phyloP scores from a whole-genome alignment of 495 filamentous ascomycete species.

The Viridothelium virens region DNA sequence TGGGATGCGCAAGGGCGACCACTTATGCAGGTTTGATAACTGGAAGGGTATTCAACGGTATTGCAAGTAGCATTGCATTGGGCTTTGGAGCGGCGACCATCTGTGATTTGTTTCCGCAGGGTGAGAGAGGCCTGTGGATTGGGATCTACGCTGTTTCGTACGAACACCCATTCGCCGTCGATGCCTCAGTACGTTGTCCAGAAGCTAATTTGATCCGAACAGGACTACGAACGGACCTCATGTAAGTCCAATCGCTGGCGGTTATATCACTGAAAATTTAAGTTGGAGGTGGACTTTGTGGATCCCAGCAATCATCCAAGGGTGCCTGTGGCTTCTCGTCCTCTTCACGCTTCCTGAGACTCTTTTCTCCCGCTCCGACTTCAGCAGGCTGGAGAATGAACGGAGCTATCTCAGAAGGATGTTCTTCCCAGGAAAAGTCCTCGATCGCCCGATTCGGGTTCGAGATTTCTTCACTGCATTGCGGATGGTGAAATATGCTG shows the following conservation, averaged over 20 bases:
- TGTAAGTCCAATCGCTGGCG: slow-evolving; percentile 28
- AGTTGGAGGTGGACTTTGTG: slow-evolving; percentile 31
- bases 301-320: slow-evolving; percentile 26
- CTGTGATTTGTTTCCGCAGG: slow-evolving; percentile 16
- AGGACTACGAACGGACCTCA: slow-evolving; percentile 28
- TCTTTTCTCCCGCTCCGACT: slow-evolving; percentile 24
- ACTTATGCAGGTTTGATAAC: slow-evolving; percentile 17
- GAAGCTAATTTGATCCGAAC: not conserved
- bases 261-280: slow-evolving; percentile 25
- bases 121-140: slow-evolving; percentile 21
- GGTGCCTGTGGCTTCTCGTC: slow-evolving; percentile 20
- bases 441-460: slow-evolving; percentile 17
- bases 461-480: slow-evolving; percentile 29
- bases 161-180: not conserved
- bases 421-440: slow-evolving; percentile 22
- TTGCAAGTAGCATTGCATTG: slow-evolving; percentile 8
- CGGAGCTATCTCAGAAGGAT: slow-evolving; percentile 24
- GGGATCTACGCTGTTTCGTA: slow-evolving; percentile 27
- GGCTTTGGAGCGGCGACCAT: slow-evolving; percentile 16
- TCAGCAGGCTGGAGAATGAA: slow-evolving; percentile 17
- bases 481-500: slow-evolving; percentile 29
- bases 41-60: slow-evolving; percentile 17
- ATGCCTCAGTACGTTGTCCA: not conserved
- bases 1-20: slow-evolving; percentile 1
- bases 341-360: slow-evolving; percentile 34